Evolutionary conservation across 2,329 filamentous ascomycete genomes (phyloP), one percentile per base, ranked within the genome.

Genomic region (Fusarium sp.): DNA sequence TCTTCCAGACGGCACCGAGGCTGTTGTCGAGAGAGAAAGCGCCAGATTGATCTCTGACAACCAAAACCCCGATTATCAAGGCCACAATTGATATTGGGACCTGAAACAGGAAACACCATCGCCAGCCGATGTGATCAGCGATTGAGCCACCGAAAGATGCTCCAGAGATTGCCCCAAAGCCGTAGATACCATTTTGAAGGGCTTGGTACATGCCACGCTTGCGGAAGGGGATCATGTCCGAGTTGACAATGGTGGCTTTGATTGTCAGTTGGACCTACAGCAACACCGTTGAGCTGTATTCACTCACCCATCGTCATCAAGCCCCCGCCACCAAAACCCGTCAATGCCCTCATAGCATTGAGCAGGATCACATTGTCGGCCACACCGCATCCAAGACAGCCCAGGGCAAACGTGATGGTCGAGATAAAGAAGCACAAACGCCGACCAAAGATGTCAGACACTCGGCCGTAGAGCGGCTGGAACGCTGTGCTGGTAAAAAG

Each of bases 401-500:
- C 88, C 1, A 82, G 51, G 9, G 83, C 79, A 68, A 92, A 90
- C 0, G 85, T 80, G 3, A 84, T 63, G 0, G 86, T 85, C 0
- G 86, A 84, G n/a, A 85, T 81, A 53, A 91, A 83, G 73, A 90
- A 90, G 57, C 85, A 84, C 4, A 81, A 68, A 2, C 85, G 81
- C 4, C 88, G 80, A 2, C 88, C 88, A 53, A 91, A 83, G 6
- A 88, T 87, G 69, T 92, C 89, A 1, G 88, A 90, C 4, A 91
- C 78, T 1, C 89, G 83, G 2, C 88, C 89, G 66, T 90, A 90
- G 1, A 92, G 79, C 1, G 89, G 89, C 70, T 91, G 87, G 49
- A 91, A 88, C 2, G 88, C 87, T 1, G 89, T 91, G 6, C 84
- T 87, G 0, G 88, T 91, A 53, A 92, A 78, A 19, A 92, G 79